Percentiles rank a stretch among this genome's conserved stretches.
Evolutionary conservation across 192 early-diverging fungal species (phyloP).

Genomic region (Geranomyces michiganensis): DNA sequence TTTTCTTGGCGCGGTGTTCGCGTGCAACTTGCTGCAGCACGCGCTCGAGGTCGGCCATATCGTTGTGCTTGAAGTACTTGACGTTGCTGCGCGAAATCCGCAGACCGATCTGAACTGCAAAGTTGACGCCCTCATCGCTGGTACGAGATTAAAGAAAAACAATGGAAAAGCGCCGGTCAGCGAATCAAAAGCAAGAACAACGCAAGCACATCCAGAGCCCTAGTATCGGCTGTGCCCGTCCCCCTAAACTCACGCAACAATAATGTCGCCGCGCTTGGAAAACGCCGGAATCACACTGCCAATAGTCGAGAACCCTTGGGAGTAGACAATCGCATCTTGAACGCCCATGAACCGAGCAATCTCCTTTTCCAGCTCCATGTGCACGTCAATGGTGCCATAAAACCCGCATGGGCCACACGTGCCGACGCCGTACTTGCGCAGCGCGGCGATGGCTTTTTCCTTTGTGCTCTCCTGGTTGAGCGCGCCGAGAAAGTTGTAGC

Average conservation of each 20-base stretch:
- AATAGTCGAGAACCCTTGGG: slow-evolving; percentile 92
- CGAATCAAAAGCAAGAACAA: no score
- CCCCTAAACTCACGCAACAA: slow-evolving; percentile 81
- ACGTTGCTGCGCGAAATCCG: slow-evolving; percentile 89
- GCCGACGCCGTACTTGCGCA: slow-evolving; percentile 93
- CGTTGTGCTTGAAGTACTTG: slow-evolving; percentile 94
- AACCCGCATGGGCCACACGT: slow-evolving; percentile 95
- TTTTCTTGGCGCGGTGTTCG: slow-evolving; percentile 53
- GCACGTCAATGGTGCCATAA: slow-evolving; percentile 93
- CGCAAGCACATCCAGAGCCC: no score
- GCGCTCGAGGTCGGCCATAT: slow-evolving; percentile 91
- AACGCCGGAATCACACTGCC: slow-evolving; percentile 93
- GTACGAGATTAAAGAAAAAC: neutral
- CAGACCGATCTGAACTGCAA: slow-evolving; percentile 88
- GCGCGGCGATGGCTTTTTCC: slow-evolving; percentile 79
- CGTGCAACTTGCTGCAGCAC: slow-evolving; percentile 74
- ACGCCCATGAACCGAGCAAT: slow-evolving; percentile 84
- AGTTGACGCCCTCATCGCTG: slow-evolving; percentile 87
- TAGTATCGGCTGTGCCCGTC: no score
- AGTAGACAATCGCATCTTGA: slow-evolving; percentile 88
- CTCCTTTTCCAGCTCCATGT: slow-evolving; percentile 87
- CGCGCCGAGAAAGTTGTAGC: slow-evolving; percentile 86
- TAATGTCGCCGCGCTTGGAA: slow-evolving; percentile 92
- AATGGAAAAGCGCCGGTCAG: no score
- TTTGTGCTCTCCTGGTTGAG: slow-evolving; percentile 73